Conservation (phyloP, 2,329 filamentous ascomycete species). For the Hypoxylon sp. region DNA sequence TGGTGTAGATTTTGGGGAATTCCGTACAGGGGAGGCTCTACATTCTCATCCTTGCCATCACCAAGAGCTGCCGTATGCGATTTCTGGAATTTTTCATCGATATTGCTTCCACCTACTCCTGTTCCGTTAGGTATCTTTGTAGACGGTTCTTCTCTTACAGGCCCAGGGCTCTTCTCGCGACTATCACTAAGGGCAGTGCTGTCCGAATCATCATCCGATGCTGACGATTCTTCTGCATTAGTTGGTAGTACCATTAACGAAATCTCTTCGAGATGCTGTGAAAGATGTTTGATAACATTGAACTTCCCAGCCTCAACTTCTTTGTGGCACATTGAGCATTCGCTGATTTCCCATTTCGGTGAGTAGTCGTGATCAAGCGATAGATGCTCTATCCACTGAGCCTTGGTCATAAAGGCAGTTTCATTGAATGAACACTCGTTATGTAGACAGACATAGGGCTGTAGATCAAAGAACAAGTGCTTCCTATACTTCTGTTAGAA, state of each 20-base stretch:
- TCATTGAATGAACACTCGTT: background rate
- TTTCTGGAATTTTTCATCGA: background rate
- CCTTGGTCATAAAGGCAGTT: background rate
- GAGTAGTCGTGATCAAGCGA: background rate
- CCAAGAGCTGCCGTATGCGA: background rate
- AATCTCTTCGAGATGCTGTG: constrained; percentile 13
- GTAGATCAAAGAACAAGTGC: background rate
- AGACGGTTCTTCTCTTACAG: background rate
- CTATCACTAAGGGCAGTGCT: background rate
- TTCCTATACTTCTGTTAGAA: background rate
- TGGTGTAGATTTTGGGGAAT: background rate
- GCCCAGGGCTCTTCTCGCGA: background rate
- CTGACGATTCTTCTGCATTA: background rate
- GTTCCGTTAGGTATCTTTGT: background rate
- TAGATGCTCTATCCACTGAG: background rate
- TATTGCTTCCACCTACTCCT: background rate
- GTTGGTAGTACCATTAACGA: constrained; percentile 8
- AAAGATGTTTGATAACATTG: constrained; percentile 4
- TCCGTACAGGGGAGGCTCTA: no score
- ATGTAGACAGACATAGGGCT: background rate
- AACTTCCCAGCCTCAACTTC: background rate
- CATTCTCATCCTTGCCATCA: background rate
- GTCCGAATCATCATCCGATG: background rate
- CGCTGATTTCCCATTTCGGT: background rate
- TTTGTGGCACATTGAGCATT: background rate